These are phyloP conservation scores for Acorus calamus DNA, from an alignment of 106 monocot species.

Conservation along the genomic window DNA sequence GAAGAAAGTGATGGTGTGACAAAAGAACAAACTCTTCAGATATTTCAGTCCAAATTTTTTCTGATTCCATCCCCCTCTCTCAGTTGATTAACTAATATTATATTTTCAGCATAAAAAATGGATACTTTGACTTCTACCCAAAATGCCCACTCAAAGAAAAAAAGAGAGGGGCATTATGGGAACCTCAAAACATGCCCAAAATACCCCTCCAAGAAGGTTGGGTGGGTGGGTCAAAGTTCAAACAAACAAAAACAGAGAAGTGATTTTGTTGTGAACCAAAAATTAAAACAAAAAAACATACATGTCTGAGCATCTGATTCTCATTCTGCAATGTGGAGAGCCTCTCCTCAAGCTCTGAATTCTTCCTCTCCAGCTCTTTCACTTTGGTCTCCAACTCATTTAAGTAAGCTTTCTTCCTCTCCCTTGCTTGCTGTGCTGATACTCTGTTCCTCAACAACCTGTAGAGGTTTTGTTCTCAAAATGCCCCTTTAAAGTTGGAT, in stretches of 20 bases:
- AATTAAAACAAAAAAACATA: constrained; percentile 3
- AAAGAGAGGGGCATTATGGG: too few relatives aligned
- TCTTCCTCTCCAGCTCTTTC: constrained; percentile 64
- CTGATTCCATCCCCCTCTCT: too few relatives aligned
- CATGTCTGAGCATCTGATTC: constrained; percentile 89
- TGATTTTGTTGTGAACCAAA: too few relatives aligned
- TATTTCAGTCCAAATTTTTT: too few relatives aligned
- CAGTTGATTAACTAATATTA: too few relatives aligned
- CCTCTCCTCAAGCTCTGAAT: constrained; percentile 73
- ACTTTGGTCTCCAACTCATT: constrained; percentile 64
- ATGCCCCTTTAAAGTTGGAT: too few relatives aligned
- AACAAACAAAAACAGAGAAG: neutral
- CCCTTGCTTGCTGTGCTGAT: constrained; percentile 81
- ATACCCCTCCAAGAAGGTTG: neutral
- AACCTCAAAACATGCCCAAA: too few relatives aligned
- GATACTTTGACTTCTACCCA: too few relatives aligned
- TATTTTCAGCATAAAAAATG: too few relatives aligned
- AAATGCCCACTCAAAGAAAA: too few relatives aligned
- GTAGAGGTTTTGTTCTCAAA: neutral
- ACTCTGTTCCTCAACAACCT: constrained; percentile 88
- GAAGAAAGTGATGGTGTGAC: too few relatives aligned
- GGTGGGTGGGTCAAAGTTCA: neutral
- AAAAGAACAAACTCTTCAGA: too few relatives aligned
- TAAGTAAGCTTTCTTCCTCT: constrained; percentile 83
- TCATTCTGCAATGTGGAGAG: constrained; percentile 79